A percentile compares a stretch with the other conserved stretches of the same genome.
Evolutionary conservation across 2,329 filamentous ascomycete genomes (phyloP).

Genomic region (Huntiella moniliformis): DNA sequence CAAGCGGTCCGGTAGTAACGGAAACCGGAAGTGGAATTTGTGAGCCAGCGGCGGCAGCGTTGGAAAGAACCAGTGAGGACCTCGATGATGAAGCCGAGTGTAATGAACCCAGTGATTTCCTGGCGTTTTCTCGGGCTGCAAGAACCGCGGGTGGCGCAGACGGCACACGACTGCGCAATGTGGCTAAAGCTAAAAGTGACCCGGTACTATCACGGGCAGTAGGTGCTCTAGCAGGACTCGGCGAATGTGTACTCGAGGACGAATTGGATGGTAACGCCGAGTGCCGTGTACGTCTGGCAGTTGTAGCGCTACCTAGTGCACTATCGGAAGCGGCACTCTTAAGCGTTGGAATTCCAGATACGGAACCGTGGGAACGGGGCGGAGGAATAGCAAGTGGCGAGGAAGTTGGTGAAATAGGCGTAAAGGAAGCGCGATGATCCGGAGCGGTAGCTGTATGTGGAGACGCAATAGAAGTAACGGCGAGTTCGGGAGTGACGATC

Average conservation of each 20-base stretch:
- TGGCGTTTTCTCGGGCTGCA: neutral
- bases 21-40: neutral
- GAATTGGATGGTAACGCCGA: neutral
- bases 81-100: neutral
- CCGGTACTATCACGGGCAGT: neutral
- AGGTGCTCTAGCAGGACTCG: neutral
- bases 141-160: conserved; percentile 4
- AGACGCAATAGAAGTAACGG: conserved; percentile 1
- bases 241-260: neutral
- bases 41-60: conserved; percentile 2
- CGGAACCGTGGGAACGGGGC: conserved; percentile 12
- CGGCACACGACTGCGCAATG: neutral
- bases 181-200: neutral
- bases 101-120: neutral
- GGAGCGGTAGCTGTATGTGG: conserved; percentile 4
- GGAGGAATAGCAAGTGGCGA: conserved; percentile 14
- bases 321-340: conserved; percentile 8
- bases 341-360: conserved; percentile 7
- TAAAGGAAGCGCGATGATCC: conserved; percentile 1
- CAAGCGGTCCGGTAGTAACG: neutral
- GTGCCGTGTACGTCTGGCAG: conserved; percentile 1
- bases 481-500: conserved; percentile 9
- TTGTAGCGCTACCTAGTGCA: neutral
- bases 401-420: conserved; percentile 14
- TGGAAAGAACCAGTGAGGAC: neutral